A percentile compares a stretch with the other conserved stretches of the same genome.
Evolutionary conservation across 148 eudicot species (phyloP).

Genomic region (Arctostaphylos glauca): DNA sequence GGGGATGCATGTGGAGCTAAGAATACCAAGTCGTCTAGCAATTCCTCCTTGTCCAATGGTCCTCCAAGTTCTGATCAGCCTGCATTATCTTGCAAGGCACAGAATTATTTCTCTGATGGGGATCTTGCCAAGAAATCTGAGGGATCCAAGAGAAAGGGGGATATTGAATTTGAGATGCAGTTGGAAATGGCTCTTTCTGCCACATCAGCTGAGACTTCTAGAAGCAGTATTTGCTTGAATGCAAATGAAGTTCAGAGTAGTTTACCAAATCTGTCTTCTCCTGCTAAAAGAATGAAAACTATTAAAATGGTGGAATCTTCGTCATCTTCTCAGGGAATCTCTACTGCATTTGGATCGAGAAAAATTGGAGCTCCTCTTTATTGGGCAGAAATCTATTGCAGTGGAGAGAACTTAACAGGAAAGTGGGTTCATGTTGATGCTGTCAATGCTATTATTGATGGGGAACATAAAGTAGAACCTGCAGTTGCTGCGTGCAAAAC

Average conservation of each 20-base stretch:
- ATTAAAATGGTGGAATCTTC: slow-evolving; percentile 42
- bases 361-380: slow-evolving; percentile 89
- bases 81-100: slow-evolving; percentile 22
- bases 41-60: slow-evolving; percentile 19
- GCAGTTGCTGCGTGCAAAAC: slow-evolving; percentile 85
- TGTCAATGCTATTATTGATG: slow-evolving; percentile 74
- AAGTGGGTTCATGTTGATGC: slow-evolving; percentile 97
- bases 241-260: slow-evolving; percentile 24
- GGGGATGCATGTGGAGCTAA: slow-evolving; percentile 22
- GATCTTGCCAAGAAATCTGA: slow-evolving; percentile 26
- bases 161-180: slow-evolving; percentile 89
- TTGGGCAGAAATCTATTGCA: slow-evolving; percentile 95
- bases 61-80: slow-evolving; percentile 22
- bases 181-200: slow-evolving; percentile 85
- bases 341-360: slow-evolving; percentile 83
- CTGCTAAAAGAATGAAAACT: slow-evolving; percentile 50
- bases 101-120: slow-evolving; percentile 20
- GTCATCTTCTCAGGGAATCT: slow-evolving; percentile 55
- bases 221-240: slow-evolving; percentile 21
- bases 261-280: slow-evolving; percentile 27
- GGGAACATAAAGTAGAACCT: slow-evolving; percentile 84
- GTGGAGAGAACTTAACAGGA: slow-evolving; percentile 76
- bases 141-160: slow-evolving; percentile 70
- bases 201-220: slow-evolving; percentile 43
- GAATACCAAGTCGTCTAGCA: slow-evolving; percentile 20